A percentile compares a stretch with the other conserved stretches of the same genome.
phyloP scores from a whole-genome alignment of 257 asterid species.

The Rubia yunnanensis region DNA sequence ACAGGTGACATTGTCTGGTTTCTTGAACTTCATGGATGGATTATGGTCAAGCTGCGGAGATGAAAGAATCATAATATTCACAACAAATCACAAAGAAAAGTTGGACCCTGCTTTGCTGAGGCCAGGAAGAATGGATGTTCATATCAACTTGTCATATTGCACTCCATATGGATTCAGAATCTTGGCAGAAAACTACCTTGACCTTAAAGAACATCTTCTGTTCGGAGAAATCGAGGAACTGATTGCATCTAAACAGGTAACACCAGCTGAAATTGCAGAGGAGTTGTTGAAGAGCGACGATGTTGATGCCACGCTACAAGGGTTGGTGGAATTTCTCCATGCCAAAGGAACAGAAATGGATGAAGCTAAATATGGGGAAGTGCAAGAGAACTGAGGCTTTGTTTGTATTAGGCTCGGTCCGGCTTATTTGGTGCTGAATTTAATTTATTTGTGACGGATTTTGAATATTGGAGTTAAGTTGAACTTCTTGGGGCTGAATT shows the following conservation, averaged over 20 bases:
- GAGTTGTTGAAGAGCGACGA: constrained; percentile 51
- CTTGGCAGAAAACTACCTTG: constrained; percentile 48
- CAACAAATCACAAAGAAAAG: constrained; percentile 56
- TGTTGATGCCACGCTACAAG: constrained; percentile 30
- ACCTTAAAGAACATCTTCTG: constrained; percentile 26
- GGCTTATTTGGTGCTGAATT: too few species aligned
- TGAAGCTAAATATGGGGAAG: constrained; percentile 17
- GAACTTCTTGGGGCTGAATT: too few species aligned
- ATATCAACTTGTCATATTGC: constrained; percentile 59
- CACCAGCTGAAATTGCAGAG: constrained; percentile 77
- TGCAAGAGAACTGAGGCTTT: constrained; percentile 7
- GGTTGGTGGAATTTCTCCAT: constrained; percentile 36
- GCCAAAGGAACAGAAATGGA: constrained; percentile 22
- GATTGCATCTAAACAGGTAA: constrained; percentile 27
- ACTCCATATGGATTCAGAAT: constrained; percentile 46
- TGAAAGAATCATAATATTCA: constrained; percentile 60
- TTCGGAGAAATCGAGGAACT: constrained; percentile 40
- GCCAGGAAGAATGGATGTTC: constrained; percentile 74
- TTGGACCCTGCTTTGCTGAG: constrained; percentile 59
- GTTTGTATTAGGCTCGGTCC: too few species aligned
- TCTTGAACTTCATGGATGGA: constrained; percentile 59
- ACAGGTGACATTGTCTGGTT: constrained; percentile 59
- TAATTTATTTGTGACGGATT: too few species aligned
- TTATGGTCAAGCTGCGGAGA: constrained; percentile 72
- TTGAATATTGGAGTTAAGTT: too few species aligned